These are phyloP conservation scores for Melanogaster broomeanus DNA, from an alignment of 768 basidiomycete species.

Conservation along the genomic window DNA sequence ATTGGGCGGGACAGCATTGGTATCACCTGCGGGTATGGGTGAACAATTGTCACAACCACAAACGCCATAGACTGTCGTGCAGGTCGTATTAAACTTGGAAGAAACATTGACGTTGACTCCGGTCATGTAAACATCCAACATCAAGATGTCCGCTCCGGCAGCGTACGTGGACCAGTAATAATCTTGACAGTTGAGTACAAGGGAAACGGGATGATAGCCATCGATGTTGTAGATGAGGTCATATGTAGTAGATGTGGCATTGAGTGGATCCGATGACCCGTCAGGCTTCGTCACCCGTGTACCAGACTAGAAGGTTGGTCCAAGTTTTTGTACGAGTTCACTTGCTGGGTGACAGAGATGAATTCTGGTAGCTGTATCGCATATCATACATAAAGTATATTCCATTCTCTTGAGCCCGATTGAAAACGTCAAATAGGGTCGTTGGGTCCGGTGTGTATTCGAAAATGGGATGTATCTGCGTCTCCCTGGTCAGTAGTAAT, in stretches of 20 bases:
- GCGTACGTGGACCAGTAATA: constrained; percentile 62
- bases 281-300: constrained; percentile 76
- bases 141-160: constrained; percentile 64
- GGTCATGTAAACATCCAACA: constrained; percentile 57
- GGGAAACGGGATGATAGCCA: constrained; percentile 65
- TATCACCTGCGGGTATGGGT: constrained; percentile 41
- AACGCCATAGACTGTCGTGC: constrained; percentile 65
- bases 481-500: constrained; percentile 6
- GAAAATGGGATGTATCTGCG: constrained; percentile 69
- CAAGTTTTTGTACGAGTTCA: constrained; percentile 67
- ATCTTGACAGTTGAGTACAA: constrained; percentile 67
- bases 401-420: constrained; percentile 65
- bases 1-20: constrained; percentile 23
- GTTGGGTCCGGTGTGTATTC: constrained; percentile 55
- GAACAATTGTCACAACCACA: constrained; percentile 73
- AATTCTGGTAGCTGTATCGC: constrained; percentile 69
- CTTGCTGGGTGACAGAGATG: constrained; percentile 62
- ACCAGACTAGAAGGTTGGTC: constrained; percentile 69
- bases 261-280: constrained; percentile 63
- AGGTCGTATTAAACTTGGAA: constrained; percentile 57
- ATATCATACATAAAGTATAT: constrained; percentile 81
- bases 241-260: constrained; percentile 51
- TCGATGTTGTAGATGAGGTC: constrained; percentile 62
- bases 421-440: constrained; percentile 48
- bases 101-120: constrained; percentile 67